Conservation (phyloP, 1,284 basidiomycete species). For the Phellinidium pouzarii region DNA sequence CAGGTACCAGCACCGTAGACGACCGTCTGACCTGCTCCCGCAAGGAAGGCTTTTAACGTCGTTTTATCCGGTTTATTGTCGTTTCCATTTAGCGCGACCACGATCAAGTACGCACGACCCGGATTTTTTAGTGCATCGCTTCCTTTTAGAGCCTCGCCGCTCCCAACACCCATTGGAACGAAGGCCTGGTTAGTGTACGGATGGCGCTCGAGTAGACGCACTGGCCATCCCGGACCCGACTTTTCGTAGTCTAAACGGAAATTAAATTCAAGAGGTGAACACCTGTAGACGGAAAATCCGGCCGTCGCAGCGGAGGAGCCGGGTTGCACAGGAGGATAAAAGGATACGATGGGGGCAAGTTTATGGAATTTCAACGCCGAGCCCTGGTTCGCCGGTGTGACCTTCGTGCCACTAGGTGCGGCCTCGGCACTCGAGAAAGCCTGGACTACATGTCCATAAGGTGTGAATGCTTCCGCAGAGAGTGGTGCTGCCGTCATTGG, state of each 20-base stretch:
- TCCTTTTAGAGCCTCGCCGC: constrained; percentile 21
- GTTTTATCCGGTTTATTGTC: constrained; percentile 72
- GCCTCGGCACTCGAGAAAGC: constrained; percentile 65
- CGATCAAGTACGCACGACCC: constrained; percentile 65
- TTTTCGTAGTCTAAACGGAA: constrained; percentile 21
- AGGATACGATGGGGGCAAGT: constrained; percentile 58
- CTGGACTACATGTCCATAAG: constrained; percentile 84
- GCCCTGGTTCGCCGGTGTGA: constrained; percentile 81
- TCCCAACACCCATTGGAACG: constrained; percentile 63
- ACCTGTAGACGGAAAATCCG: constrained; percentile 71
- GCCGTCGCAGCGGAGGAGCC: constrained; percentile 41
- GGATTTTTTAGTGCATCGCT: constrained; percentile 43
- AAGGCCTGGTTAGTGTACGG: constrained; percentile 81
- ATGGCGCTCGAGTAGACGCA: constrained; percentile 70
- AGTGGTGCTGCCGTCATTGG: constrained; percentile 65
- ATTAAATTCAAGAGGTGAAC: constrained; percentile 49
- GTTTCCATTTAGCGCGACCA: constrained; percentile 70
- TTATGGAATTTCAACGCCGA: constrained; percentile 90
- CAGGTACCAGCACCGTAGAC: constrained; percentile 78
- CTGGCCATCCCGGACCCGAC: constrained; percentile 28
- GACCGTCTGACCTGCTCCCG: constrained; percentile 74
- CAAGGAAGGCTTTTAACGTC: constrained; percentile 76
- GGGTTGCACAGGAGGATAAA: constrained; percentile 45
- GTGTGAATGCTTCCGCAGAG: constrained; percentile 74
- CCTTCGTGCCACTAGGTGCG: constrained; percentile 57